phyloP scores from a whole-genome alignment of 2,329 filamentous ascomycete species.

The Xylaria sp. region DNA sequence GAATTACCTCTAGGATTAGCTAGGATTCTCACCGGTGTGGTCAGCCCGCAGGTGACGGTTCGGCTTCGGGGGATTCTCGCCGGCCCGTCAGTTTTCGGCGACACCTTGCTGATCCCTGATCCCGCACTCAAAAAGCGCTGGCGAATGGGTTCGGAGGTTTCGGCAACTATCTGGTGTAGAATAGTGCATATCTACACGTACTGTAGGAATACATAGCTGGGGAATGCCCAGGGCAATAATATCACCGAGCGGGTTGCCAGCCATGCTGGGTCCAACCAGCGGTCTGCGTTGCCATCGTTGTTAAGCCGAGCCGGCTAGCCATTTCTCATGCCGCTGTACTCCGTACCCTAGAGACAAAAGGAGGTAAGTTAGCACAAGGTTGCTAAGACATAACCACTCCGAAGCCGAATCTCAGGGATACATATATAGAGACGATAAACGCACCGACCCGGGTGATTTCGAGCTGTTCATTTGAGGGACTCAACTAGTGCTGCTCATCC shows the following conservation, averaged over 20 bases:
- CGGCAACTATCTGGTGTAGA: neutral
- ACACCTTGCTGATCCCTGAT: neutral
- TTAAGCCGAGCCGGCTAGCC: neutral
- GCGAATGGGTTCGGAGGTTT: neutral
- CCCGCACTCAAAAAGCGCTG: neutral
- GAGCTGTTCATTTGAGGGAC: neutral
- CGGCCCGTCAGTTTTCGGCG: conserved; percentile 7
- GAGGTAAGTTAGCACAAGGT: neutral
- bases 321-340: neutral
- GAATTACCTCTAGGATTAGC: neutral
- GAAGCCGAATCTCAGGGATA: neutral
- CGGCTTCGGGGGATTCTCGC: conserved; percentile 1
- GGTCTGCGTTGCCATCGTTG: neutral
- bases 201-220: neutral
- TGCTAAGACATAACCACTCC: neutral
- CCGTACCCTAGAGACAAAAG: neutral
- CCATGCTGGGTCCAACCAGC: conserved; percentile 1
- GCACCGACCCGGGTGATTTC: neutral
- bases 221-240: neutral
- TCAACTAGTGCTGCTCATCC: no score
- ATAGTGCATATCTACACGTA: no score
- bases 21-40: conserved; percentile 19
- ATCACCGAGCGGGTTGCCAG: conserved; percentile 16
- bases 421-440: neutral
- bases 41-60: conserved; percentile 27